Conservation (phyloP, 768 basidiomycete species). For the Leccinum barrowsii region DNA sequence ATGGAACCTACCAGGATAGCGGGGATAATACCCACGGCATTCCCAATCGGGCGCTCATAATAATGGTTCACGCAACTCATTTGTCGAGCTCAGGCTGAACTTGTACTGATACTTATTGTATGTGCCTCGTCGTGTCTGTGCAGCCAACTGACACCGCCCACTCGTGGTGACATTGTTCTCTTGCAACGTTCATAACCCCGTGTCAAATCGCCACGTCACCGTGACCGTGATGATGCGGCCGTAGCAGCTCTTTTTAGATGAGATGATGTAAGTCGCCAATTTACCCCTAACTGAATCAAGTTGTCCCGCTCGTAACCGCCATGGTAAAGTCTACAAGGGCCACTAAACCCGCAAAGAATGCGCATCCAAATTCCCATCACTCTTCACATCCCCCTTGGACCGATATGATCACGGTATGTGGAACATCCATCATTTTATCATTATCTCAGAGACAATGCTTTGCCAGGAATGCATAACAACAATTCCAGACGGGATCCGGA, state of each 20-base stretch:
- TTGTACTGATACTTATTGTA: background rate
- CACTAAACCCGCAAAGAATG: conserved; percentile 3
- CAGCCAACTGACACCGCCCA: background rate
- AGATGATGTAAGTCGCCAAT: background rate
- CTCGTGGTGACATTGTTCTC: background rate
- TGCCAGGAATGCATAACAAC: conserved; percentile 68
- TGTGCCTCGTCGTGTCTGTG: background rate
- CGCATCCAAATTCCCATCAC: conserved; percentile 31
- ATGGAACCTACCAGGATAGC: background rate
- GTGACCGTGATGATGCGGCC: background rate
- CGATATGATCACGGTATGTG: conserved; percentile 42
- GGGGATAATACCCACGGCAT: too few relatives aligned
- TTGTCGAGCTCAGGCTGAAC: background rate
- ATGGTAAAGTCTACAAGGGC: conserved; percentile 10
- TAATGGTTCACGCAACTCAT: too few relatives aligned
- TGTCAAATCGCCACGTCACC: background rate
- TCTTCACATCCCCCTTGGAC: conserved; percentile 51
- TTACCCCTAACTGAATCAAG: conserved; percentile 4
- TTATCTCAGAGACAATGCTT: background rate
- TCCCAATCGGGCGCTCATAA: too few relatives aligned
- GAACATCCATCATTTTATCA: background rate
- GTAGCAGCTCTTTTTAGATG: background rate
- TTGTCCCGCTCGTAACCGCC: background rate
- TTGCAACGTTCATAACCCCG: background rate
- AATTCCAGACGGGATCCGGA: conserved; percentile 60